A percentile compares a stretch with the other conserved stretches of the same genome.
These are phyloP conservation scores for Elsinoe ampelina DNA, from an alignment of 2,329 filamentous ascomycete species.

Conservation along the genomic window DNA sequence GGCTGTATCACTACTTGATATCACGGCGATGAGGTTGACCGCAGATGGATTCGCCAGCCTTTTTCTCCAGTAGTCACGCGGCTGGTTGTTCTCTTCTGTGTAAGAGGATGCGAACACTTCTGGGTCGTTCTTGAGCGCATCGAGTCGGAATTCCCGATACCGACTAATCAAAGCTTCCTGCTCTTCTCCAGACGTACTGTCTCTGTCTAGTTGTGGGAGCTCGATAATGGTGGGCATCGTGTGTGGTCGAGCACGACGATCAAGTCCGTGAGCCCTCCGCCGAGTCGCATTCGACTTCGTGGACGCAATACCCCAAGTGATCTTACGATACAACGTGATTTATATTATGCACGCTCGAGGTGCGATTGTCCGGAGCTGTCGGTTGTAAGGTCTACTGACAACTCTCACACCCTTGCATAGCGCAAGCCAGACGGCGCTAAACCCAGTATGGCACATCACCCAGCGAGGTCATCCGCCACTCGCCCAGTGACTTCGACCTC, in stretches of 20 bases:
- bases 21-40: slow-evolving; percentile 20
- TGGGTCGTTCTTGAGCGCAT: slow-evolving; percentile 22
- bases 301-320: no score
- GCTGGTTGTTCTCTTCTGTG: slow-evolving; percentile 20
- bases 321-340: not conserved
- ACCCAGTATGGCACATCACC: not conserved
- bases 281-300: no score
- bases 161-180: not conserved
- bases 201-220: slow-evolving; percentile 15
- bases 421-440: not conserved
- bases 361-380: no score
- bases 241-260: not conserved
- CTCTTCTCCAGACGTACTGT: not conserved
- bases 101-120: slow-evolving; percentile 26
- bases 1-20: not conserved
- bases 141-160: slow-evolving; percentile 22
- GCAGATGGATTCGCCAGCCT: slow-evolving; percentile 23
- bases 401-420: no score
- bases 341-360: not conserved
- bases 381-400: no score
- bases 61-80: slow-evolving; percentile 18
- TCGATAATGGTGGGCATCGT: slow-evolving; percentile 3
- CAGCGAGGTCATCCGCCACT: not conserved
- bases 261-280: no score
- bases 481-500: not conserved